Percentiles rank a stretch among this genome's conserved stretches.
Evolutionary conservation across 225 moss, liverwort and hornwort genomes (phyloP).

Genomic region (Thuidium tamariscinum): DNA sequence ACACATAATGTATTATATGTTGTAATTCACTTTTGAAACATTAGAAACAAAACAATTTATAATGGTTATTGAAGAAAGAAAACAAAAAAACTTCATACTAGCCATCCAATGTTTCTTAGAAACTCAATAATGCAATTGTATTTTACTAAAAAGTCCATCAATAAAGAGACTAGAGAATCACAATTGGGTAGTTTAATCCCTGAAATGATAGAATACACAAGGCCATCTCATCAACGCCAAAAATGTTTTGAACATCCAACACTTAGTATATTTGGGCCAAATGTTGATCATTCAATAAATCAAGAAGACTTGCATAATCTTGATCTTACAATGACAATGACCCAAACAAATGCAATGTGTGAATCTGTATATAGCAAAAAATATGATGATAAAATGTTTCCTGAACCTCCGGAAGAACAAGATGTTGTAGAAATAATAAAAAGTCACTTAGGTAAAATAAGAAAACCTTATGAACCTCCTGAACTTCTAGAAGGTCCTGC

Average conservation of each 20-base stretch:
- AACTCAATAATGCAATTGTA: not conserved
- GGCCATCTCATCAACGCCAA: not conserved
- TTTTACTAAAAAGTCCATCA: not conserved
- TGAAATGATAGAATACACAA: conserved; percentile 21
- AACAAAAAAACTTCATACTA: not conserved
- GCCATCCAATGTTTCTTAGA: not conserved
- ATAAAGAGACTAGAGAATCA: not conserved
- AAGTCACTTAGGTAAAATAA: not conserved
- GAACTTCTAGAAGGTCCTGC: not conserved
- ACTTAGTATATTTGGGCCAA: conserved; percentile 13
- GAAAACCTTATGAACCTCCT: conserved; percentile 1
- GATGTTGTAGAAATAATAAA: conserved; percentile 22
- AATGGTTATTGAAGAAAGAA: not conserved
- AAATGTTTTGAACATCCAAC: not conserved
- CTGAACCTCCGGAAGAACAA: not conserved
- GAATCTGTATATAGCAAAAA: not conserved
- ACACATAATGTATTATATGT: not conserved
- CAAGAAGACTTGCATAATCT: conserved; percentile 1
- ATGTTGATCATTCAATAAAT: not conserved
- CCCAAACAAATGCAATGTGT: not conserved
- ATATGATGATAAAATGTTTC: not conserved
- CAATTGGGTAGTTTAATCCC: not conserved
- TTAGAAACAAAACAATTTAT: not conserved
- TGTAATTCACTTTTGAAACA: not conserved
- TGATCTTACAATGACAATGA: not conserved